Evolutionary conservation across 106 monocot genomes (phyloP).

Genomic region (Ottelia alismoides): DNA sequence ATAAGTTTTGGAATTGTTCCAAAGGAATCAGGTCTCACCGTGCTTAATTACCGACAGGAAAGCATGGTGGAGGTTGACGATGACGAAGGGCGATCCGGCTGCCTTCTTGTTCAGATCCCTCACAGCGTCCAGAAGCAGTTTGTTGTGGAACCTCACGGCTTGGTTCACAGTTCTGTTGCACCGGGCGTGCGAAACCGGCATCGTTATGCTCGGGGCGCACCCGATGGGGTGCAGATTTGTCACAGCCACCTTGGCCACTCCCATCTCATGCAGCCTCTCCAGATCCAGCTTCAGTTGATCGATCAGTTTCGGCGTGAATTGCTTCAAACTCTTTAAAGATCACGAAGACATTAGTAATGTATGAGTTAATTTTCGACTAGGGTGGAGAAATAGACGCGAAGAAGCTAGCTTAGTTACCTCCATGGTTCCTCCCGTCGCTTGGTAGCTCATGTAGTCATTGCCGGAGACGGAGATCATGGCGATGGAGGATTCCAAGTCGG

Average conservation of each 20-base stretch:
- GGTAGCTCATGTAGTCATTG: too few species aligned
- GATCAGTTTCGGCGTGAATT: conserved; percentile 7
- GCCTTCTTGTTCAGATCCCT: conserved; percentile 5
- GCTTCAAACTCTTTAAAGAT: conserved; percentile 13
- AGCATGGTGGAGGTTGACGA: conserved; percentile 11
- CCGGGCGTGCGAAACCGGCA: not conserved
- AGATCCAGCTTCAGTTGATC: conserved; percentile 10
- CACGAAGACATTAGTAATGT: too few species aligned
- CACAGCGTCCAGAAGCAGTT: conserved; percentile 6
- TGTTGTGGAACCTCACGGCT: conserved; percentile 10
- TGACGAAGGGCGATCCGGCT: not conserved
- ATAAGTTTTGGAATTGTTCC: too few species aligned
- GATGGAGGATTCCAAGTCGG: too few species aligned
- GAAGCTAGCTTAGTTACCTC: too few species aligned
- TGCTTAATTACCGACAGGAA: conserved; percentile 10
- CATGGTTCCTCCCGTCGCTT: too few species aligned
- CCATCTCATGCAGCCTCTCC: conserved; percentile 2
- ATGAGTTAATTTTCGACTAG: too few species aligned
- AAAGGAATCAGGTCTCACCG: conserved; percentile 1
- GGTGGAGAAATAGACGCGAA: too few species aligned
- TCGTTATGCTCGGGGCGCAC: conserved; percentile 9
- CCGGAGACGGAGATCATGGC: too few species aligned
- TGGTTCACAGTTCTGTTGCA: conserved; percentile 15
- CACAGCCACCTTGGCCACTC: conserved; percentile 11
- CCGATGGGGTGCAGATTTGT: conserved; percentile 21